These are phyloP conservation scores for Lepidium aucheri DNA, from an alignment of 345 rosid genomes.

Conservation along the genomic window DNA sequence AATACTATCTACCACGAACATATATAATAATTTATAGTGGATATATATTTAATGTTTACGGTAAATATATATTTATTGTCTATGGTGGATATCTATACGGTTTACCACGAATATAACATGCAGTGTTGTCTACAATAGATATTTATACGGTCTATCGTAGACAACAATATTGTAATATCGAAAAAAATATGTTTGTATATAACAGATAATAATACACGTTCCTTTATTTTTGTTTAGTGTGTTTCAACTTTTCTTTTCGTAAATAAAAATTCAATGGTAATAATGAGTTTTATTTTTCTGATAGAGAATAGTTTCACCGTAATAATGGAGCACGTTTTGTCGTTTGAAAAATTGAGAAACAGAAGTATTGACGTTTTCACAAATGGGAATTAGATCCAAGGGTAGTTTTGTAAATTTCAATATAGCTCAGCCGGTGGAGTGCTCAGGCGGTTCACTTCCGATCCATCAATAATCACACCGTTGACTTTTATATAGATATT, in stretches of 20 bases:
- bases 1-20: too few species aligned
- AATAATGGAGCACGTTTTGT: too few species aligned
- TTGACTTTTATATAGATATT: background rate
- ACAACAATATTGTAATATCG: too few species aligned
- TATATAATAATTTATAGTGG: too few species aligned
- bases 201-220: background rate
- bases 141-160: too few species aligned
- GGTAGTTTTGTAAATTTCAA: background rate
- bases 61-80: too few species aligned
- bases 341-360: too few species aligned
- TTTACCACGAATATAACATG: too few species aligned
- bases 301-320: background rate
- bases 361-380: background rate
- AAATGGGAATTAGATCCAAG: background rate
- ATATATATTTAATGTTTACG: too few species aligned
- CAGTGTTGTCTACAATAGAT: too few species aligned
- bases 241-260: background rate
- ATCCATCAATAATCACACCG: slow-evolving; percentile 6
- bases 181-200: too few species aligned
- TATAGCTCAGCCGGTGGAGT: background rate
- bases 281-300: background rate
- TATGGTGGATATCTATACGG: too few species aligned
- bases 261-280: background rate
- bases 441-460: slow-evolving; percentile 6
- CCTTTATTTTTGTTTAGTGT: background rate